A percentile compares a stretch with the other conserved stretches of the same genome.
phyloP scores from a whole-genome alignment of 2,329 filamentous ascomycete species.

The Lasiodiplodia citricola region DNA sequence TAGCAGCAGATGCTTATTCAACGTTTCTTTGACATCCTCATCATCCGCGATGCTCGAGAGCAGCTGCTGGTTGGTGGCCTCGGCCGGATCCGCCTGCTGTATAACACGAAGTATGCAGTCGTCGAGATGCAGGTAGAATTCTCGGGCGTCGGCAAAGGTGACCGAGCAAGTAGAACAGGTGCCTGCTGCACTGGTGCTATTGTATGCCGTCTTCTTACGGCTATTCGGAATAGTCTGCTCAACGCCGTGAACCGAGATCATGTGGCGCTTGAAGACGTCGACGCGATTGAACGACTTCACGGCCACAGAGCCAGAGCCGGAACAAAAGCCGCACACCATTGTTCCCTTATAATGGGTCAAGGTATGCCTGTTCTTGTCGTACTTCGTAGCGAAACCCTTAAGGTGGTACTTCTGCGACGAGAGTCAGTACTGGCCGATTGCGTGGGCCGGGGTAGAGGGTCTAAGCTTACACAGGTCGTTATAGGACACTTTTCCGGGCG shows the following conservation, averaged over 20 bases:
- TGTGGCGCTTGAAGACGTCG: constrained; percentile 93
- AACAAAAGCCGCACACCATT: constrained; percentile 96
- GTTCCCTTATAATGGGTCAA: constrained; percentile 96
- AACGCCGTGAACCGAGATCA: constrained; percentile 88
- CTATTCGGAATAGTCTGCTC: constrained; percentile 79
- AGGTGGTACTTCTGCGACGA: constrained; percentile 71
- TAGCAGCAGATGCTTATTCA: constrained; percentile 46
- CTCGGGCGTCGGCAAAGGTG: constrained; percentile 61
- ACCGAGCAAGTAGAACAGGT: constrained; percentile 81
- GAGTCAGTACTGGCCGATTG: background rate
- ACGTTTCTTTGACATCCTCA: constrained; percentile 45
- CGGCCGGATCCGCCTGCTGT: constrained; percentile 48
- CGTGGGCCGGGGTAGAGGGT: background rate
- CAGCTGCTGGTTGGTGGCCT: constrained; percentile 50
- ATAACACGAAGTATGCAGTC: constrained; percentile 68
- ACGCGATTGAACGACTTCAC: constrained; percentile 97
- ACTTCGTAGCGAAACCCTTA: constrained; percentile 93
- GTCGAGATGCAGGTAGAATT: constrained; percentile 79
- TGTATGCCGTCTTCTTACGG: too few species aligned
- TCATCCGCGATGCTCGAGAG: constrained; percentile 48
- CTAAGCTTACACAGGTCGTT: constrained; percentile 64
- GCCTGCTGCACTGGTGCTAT: background rate
- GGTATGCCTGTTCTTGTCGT: constrained; percentile 95
- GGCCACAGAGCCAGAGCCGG: constrained; percentile 82
- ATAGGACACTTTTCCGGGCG: constrained; percentile 95